Base-by-base conservation (phyloP, 169 alveolate genomes). In the Pseudocohnilembus persalinus region DNA sequence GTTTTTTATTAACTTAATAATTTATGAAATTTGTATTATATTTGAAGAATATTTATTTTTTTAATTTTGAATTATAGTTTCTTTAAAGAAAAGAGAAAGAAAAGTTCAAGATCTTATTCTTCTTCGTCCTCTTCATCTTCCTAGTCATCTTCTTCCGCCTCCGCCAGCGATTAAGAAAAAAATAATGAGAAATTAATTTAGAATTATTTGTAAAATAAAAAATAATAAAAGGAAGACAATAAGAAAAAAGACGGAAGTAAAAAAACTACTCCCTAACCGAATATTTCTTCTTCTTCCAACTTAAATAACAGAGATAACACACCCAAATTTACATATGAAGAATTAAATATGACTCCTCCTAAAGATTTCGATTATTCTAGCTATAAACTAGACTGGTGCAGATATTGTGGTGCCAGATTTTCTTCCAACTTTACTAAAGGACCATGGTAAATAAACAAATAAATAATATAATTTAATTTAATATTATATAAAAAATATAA, bases 381-480 rank as follows among this genome's bases (percentile, higher is more conserved):
- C n/a, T 88, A 79, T 74, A 49, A 0, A 35, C 72, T 74, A 78
- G 93, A 89, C 35, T 89, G 93, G 90, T 89, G 93, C 81, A 75
- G 89, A 33, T 89, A 84, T 74, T 89, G 93, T 77, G 93, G 93
- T 28, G 93, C 93, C 24, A 84, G 93, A 72, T 81, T 83, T n/a
- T 76, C 91, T 27, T 33, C 83, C 29, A 76, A 76, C 73, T 89
- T 77, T 31, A 88, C 88, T 20, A 76, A 83, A 29, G 93, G 93
- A 1, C 93, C 93, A 26, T 89, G 93, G 93, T 49, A 49, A 49
- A 20, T n/a, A n/a, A n/a, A n/a, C n/a, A n/a, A n/a, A n/a, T n/a
- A n/a, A n/a, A n/a, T n/a, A n/a, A n/a, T n/a, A n/a, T n/a, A n/a
- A n/a, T n/a, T n/a, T n/a, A n/a, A n/a, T n/a, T n/a, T n/a, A n/a